Conservation (phyloP, 306 rosid genomes). For the Trifolium pratense region DNA sequence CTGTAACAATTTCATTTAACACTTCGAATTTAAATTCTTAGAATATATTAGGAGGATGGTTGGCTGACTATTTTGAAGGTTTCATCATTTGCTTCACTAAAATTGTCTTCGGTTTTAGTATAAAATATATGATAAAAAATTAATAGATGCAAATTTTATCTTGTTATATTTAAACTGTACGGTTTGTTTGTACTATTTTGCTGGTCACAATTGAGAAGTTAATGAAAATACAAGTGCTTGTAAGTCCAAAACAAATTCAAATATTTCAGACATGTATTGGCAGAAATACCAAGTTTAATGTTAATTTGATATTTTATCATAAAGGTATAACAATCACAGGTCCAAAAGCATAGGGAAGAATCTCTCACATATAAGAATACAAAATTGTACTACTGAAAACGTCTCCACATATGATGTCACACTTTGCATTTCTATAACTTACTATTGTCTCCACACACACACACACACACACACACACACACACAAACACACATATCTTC, state of each 20-base stretch:
- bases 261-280: conserved; percentile 17
- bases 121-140: not conserved
- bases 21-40: conserved; percentile 11
- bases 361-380: conserved; percentile 8
- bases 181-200: conserved; percentile 16
- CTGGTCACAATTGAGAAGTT: conserved; percentile 24
- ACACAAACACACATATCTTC: not conserved
- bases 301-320: conserved; percentile 12
- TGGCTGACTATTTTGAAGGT: conserved; percentile 14
- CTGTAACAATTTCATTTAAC: conserved; percentile 19
- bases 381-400: not conserved
- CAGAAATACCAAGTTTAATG: conserved; percentile 19
- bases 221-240: conserved; percentile 7
- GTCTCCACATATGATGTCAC: not conserved
- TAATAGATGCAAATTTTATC: conserved; percentile 6
- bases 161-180: not conserved
- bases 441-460: not conserved
- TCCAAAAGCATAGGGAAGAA: conserved; percentile 11
- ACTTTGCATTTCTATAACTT: not conserved
- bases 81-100: conserved; percentile 13
- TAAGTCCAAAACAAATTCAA: conserved; percentile 26
- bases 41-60: conserved; percentile 1
- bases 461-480: not conserved
- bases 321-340: conserved; percentile 11
- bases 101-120: conserved; percentile 3